Evolutionary conservation across 371 early-diverging fungal species (phyloP), one percentile per base, ranked within the genome.

Genomic region (Nematocida sp.): DNA sequence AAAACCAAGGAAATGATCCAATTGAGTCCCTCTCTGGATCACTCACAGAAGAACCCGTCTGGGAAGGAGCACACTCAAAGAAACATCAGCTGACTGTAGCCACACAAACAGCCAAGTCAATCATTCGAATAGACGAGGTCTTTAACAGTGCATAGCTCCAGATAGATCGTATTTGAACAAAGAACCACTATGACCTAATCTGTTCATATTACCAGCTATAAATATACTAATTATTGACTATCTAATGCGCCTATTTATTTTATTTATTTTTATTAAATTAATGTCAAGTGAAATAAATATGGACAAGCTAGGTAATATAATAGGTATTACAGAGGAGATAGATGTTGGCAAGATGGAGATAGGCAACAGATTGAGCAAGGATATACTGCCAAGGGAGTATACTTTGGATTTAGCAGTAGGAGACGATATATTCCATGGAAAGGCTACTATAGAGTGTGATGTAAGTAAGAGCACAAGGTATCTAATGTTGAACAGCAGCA

Each of bases 31-130:
- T 70, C 21, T 35, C 61, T 4, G 38, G 52, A 29, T 43, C 31
- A 4, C 43, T 46, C 11, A 47, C 43, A 48, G 74, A 60, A 21
- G 55, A 61, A 32, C n/a, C n/a, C n/a, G 60, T 70, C 7, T 70
- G 74, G 74, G 74, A 70, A 32, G 74, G 74, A 5, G 74, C 74
- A 11, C 48, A 58, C 74, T 93, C 94, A 60, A 99, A 99, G 88
- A 90, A 93, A 53, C 94, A 94, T 80, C 96, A 97, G 85, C 89
- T 90, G 82, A 83, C 90, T 75, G 86, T 96, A 70, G 95, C 99
- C 23, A 96, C 96, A 48, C 97, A 99, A 86, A 85, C 98, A 32
- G 99, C 95, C 76, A 94, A 92, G 84, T 92, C 92, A 89, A 92
- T 97, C 70, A 67, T 87, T 11, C 86, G 87, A 65, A 84, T 85